These are phyloP conservation scores for Scolecobasidium constrictum DNA, from an alignment of 2,329 filamentous ascomycete species.

Conservation along the genomic window DNA sequence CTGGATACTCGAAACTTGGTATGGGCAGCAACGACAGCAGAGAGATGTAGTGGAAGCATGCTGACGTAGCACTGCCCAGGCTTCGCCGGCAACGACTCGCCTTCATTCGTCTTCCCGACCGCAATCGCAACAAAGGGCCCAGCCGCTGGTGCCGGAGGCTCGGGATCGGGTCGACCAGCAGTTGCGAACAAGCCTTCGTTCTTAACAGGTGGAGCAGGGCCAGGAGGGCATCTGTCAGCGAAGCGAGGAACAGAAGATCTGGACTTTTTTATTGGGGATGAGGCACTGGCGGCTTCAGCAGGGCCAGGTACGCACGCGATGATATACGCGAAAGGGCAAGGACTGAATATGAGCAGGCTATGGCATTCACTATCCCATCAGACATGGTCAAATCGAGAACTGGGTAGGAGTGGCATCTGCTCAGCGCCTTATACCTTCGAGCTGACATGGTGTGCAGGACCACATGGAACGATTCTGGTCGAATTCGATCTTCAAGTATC, in stretches of 20 bases:
- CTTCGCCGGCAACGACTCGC: constrained; percentile 98
- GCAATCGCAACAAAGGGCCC: constrained; percentile 91
- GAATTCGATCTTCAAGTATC: constrained; percentile 99
- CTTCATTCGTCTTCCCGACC: constrained; percentile 97
- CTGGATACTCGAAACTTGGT: constrained; percentile 98
- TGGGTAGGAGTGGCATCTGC: constrained; percentile 52
- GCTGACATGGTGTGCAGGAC: constrained; percentile 47
- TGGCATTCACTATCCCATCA: constrained; percentile 92
- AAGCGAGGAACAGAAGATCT: constrained; percentile 97
- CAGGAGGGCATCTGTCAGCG: constrained; percentile 68
- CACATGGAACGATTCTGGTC: constrained; percentile 99
- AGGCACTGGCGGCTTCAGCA: constrained; percentile 71
- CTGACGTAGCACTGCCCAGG: constrained; percentile 52
- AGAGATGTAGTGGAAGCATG: no score
- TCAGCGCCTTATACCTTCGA: constrained; percentile 6
- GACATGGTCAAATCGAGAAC: constrained; percentile 97
- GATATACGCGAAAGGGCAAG: neutral
- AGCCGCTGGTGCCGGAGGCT: constrained; percentile 59
- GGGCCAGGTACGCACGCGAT: constrained; percentile 57
- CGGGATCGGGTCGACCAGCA: constrained; percentile 78
- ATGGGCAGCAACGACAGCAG: constrained; percentile 41
- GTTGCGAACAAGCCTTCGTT: constrained; percentile 94
- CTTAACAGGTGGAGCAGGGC: constrained; percentile 79
- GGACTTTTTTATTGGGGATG: constrained; percentile 98
- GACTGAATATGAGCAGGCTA: constrained; percentile 52